phyloP scores from a whole-genome alignment of 2,329 filamentous ascomycete species.

The Calonectria pseudoturangicola region DNA sequence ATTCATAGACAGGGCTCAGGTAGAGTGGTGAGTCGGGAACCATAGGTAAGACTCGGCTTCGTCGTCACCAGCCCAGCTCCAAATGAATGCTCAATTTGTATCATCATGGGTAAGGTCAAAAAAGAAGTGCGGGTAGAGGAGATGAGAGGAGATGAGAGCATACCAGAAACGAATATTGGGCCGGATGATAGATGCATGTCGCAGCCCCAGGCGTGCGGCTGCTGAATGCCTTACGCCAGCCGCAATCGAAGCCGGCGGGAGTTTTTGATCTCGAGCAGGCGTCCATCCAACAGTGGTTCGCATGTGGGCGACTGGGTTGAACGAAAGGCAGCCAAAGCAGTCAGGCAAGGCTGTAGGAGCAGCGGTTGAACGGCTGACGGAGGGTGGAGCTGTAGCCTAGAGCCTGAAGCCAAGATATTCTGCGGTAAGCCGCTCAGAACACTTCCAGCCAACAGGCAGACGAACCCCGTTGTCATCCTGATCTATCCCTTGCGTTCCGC shows the following conservation, averaged over 20 bases:
- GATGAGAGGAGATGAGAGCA: background rate
- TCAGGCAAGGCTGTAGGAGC: constrained; percentile 28
- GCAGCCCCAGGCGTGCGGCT: background rate
- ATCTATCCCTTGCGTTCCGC: constrained; percentile 34
- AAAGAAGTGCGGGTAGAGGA: background rate
- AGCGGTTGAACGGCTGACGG: constrained; percentile 31
- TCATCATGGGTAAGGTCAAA: constrained; percentile 60
- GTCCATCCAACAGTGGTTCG: constrained; percentile 7
- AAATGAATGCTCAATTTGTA: constrained; percentile 61
- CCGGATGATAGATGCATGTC: background rate
- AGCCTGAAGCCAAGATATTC: constrained; percentile 28
- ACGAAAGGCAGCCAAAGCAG: constrained; percentile 25
- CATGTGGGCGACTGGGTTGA: constrained; percentile 1
- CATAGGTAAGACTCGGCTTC: constrained; percentile 73
- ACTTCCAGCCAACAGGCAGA: constrained; percentile 39
- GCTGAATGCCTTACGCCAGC: background rate
- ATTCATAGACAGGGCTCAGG: constrained; percentile 56
- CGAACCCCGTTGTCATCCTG: constrained; percentile 32
- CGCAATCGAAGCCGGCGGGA: background rate
- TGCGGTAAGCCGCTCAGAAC: constrained; percentile 46
- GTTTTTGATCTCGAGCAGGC: constrained; percentile 23
- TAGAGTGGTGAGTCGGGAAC: constrained; percentile 61
- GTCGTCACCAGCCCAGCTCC: constrained; percentile 60
- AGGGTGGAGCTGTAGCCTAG: constrained; percentile 33
- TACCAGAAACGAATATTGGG: constrained; percentile 13